Evolutionary conservation across 345 rosid genomes (phyloP).

Genomic region (Jatropha curcas): DNA sequence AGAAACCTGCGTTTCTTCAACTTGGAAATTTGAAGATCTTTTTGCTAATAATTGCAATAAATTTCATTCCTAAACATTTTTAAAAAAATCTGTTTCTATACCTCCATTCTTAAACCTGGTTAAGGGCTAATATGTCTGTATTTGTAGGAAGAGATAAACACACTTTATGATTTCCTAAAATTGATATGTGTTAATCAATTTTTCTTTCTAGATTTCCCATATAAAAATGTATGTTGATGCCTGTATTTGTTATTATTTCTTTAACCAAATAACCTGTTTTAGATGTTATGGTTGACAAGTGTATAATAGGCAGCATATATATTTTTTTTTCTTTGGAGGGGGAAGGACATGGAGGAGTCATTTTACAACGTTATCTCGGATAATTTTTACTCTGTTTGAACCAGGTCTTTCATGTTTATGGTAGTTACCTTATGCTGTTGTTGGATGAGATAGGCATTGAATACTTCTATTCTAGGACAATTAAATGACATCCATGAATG

Average conservation of each 20-base stretch:
- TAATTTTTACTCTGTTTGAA: too few relatives aligned
- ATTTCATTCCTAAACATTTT: neutral
- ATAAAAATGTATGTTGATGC: too few relatives aligned
- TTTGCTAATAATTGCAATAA: neutral
- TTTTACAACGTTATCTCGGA: too few relatives aligned
- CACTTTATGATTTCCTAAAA: too few relatives aligned
- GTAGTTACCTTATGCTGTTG: too few relatives aligned
- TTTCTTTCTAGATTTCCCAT: too few relatives aligned
- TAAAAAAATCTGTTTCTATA: too few relatives aligned
- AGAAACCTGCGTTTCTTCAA: neutral
- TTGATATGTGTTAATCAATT: too few relatives aligned
- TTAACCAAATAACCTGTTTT: too few relatives aligned
- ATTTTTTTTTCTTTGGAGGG: neutral
- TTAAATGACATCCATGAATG: neutral
- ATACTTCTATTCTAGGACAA: neutral
- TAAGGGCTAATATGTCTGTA: too few relatives aligned
- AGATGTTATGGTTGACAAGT: neutral
- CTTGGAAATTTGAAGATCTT: neutral
- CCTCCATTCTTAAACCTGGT: neutral
- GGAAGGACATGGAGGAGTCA: neutral
- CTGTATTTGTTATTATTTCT: too few relatives aligned
- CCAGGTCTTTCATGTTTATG: too few relatives aligned
- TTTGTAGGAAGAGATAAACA: neutral
- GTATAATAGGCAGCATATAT: neutral
- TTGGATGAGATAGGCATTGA: neutral